phyloP scores from a whole-genome alignment of 2,329 filamentous ascomycete genomes.

The Rutstroemia sp. region DNA sequence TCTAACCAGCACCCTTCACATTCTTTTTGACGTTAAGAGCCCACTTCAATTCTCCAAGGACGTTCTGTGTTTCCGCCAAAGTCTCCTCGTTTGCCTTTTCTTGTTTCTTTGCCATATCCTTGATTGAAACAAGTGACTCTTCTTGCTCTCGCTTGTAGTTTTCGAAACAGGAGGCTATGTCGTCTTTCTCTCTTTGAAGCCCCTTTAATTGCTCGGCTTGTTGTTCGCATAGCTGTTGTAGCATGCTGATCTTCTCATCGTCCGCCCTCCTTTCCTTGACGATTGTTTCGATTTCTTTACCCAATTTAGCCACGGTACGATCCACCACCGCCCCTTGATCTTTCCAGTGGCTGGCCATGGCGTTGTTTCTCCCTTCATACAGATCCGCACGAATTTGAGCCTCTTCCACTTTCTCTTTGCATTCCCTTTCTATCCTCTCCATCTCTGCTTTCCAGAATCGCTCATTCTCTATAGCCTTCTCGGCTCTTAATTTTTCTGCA shows the following conservation, averaged over 20 bases:
- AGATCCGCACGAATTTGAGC: constrained; percentile 58
- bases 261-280: constrained; percentile 50
- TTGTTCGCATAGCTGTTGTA: constrained; percentile 65
- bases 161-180: constrained; percentile 52
- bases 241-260: constrained; percentile 54
- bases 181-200: constrained; percentile 52
- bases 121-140: constrained; percentile 50
- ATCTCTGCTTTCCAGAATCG: constrained; percentile 55
- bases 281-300: constrained; percentile 46
- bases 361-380: constrained; percentile 63
- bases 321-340: constrained; percentile 58
- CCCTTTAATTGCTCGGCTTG: constrained; percentile 61
- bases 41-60: constrained; percentile 65
- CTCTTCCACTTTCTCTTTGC: constrained; percentile 56
- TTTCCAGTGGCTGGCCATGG: constrained; percentile 58
- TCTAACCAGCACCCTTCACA: constrained; percentile 46
- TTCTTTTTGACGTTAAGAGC: constrained; percentile 61
- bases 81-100: constrained; percentile 55
- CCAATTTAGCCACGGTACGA: constrained; percentile 41
- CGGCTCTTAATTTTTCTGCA: constrained; percentile 53
- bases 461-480: constrained; percentile 52
- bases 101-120: constrained; percentile 46
- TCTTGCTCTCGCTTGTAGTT: constrained; percentile 59
- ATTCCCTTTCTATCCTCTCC: constrained; percentile 52
- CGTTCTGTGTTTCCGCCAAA: constrained; percentile 50